Base-by-base conservation (phyloP, 257 asterid genomes). In the Handroanthus guayacan region DNA sequence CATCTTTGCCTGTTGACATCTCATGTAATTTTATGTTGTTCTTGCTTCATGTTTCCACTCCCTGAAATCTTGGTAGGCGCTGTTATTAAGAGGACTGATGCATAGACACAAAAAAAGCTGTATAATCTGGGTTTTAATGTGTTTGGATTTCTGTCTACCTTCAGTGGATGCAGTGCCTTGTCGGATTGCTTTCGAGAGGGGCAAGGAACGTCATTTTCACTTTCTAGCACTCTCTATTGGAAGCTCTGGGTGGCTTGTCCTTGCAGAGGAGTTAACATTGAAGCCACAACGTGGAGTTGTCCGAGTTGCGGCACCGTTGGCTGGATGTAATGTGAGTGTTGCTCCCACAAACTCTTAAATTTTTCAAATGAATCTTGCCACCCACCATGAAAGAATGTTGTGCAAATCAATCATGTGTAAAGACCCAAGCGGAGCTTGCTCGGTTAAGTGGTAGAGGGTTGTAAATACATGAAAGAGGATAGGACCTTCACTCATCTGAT, bases 181-280 rank as follows among this genome's bases (percentile, higher is more conserved):
- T 79, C 93, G 96, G 77, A 95, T 95, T 76, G 95, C 99, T 65
- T 95, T 95, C 81, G 99, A 95, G 89, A 89, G 96, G 87, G 99
- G 99, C 57, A 95, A 89, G 79, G 99, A 92, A 82, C 97, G 97
- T 20, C 89, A 91, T 77, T 95, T 95, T 86, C 82, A 76, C 72
- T 84, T 95, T 78, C 78, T 92, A 74, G 86, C 99, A 69, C 73
- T 89, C 83, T 88, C 97, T 25, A 66, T 78, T 65, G 96, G 97
- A 80, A 75, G 82, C 82, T 87, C 93, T 13, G 99, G 99, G 44
- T 95, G 98, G 99, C 87, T 95, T 77, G 80, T 86, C 78, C 98
- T 95, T 78, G 90, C 89, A 3, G 99, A 95, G 82, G 98, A 88
- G 82, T 72, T 80, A 61, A 86, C 86, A 70, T 65, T 75, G 84